phyloP scores from a whole-genome alignment of 345 rosid species.

The Populus nigra region DNA sequence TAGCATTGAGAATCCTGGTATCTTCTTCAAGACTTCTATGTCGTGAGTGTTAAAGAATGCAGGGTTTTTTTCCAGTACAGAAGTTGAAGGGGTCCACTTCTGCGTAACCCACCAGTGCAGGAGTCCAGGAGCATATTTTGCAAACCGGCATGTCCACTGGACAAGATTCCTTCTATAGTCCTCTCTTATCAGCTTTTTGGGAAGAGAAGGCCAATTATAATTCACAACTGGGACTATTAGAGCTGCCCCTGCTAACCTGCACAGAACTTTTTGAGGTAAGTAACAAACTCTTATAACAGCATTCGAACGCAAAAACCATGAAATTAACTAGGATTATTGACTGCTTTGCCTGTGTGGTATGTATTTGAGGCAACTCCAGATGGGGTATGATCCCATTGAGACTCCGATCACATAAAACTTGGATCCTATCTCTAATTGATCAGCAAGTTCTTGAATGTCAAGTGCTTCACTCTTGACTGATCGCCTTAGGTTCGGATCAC shows the following conservation, averaged over 20 bases:
- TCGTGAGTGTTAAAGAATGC: conserved; percentile 61
- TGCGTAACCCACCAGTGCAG: conserved; percentile 79
- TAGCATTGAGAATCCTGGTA: conserved; percentile 80
- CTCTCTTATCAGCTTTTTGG: conserved; percentile 43
- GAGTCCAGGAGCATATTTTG: conserved; percentile 59
- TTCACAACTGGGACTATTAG: conserved; percentile 70
- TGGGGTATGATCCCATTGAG: conserved; percentile 89
- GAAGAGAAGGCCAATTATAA: conserved; percentile 79
- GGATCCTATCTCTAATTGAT: conserved; percentile 56
- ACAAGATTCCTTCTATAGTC: conserved; percentile 62
- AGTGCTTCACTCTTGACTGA: conserved; percentile 76
- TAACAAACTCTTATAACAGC: conserved; percentile 1
- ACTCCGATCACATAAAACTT: conserved; percentile 76
- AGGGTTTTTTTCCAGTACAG: conserved; percentile 55
- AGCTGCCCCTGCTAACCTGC: conserved; percentile 80
- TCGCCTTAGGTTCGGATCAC: conserved; percentile 67
- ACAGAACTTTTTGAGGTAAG: conserved; percentile 11
- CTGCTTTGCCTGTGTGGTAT: conserved; percentile 77
- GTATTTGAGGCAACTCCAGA: conserved; percentile 81
- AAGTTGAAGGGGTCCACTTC: conserved; percentile 55
- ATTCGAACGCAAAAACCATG: neutral
- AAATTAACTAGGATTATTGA: neutral
- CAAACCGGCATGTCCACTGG: conserved; percentile 50
- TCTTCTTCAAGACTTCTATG: conserved; percentile 58
- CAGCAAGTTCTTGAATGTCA: conserved; percentile 79